These are phyloP conservation scores for Aspergillus brasiliensis DNA, from an alignment of 2,329 filamentous ascomycete genomes.

Conservation along the genomic window DNA sequence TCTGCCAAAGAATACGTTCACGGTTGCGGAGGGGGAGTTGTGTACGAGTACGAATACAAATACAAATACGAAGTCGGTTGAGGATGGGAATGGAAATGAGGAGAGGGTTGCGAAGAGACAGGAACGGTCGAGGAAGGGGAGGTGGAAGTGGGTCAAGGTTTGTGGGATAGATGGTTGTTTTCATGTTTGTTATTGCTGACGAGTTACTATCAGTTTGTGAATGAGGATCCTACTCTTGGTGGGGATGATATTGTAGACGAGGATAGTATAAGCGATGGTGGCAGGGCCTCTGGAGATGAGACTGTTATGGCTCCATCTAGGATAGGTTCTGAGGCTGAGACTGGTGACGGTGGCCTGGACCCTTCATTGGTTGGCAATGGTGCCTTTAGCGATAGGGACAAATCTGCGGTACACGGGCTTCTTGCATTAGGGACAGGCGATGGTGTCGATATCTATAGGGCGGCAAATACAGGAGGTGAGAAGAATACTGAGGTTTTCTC, in stretches of 20 bases:
- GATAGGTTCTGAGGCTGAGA: not conserved
- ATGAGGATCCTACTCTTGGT: slow-evolving; percentile 22
- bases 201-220: slow-evolving; percentile 24
- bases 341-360: not conserved
- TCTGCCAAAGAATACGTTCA: slow-evolving; percentile 52
- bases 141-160: not conserved
- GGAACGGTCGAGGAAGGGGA: not conserved
- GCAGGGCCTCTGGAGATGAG: too few species aligned
- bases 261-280: too few species aligned
- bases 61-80: too few species aligned
- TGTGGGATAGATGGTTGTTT: not conserved
- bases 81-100: too few species aligned
- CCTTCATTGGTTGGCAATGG: not conserved
- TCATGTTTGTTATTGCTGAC: not conserved
- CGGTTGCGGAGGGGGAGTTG: slow-evolving; percentile 30
- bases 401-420: slow-evolving; percentile 28
- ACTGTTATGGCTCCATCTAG: not conserved
- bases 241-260: not conserved
- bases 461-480: not conserved
- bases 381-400: slow-evolving; percentile 27
- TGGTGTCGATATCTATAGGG: not conserved
- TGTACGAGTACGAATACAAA: not conserved
- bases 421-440: slow-evolving; percentile 24
- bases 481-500: not conserved
- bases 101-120: not conserved